phyloP scores from a whole-genome alignment of 1,284 basidiomycete genomes.

The Paramarasmius palmivorus region DNA sequence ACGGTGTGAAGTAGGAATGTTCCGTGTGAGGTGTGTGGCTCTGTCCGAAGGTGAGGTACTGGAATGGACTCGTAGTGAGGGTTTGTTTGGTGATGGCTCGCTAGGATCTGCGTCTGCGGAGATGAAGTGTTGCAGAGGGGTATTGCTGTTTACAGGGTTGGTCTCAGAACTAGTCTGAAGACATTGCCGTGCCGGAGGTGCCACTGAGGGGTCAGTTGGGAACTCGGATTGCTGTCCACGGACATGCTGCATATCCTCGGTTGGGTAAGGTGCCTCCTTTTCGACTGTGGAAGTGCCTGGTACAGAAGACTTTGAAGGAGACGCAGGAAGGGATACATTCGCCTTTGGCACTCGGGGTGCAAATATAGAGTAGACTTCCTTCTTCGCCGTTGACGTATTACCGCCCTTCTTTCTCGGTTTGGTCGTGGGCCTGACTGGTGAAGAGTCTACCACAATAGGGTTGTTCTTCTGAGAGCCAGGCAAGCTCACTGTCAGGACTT shows the following conservation, averaged over 20 bases:
- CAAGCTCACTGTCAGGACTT: neutral
- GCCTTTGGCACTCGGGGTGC: conserved; percentile 17
- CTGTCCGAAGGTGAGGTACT: conserved; percentile 28
- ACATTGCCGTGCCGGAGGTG: too few species aligned
- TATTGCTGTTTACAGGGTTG: neutral
- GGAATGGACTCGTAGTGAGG: neutral
- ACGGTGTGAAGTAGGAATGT: conserved; percentile 20
- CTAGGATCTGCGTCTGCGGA: neutral
- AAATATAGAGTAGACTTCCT: conserved; percentile 33
- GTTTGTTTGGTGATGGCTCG: neutral
- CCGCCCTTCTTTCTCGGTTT: conserved; percentile 12
- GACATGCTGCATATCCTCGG: conserved; percentile 58
- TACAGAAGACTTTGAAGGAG: conserved; percentile 23
- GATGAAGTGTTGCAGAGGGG: conserved; percentile 4
- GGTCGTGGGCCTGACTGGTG: conserved; percentile 33
- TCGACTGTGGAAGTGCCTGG: conserved; percentile 19
- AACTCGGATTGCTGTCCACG: conserved; percentile 49
- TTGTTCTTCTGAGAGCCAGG: conserved; percentile 21
- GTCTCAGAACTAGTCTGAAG: neutral
- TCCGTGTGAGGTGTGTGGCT: conserved; percentile 16
- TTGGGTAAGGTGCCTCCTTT: conserved; percentile 47
- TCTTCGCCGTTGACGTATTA: neutral
- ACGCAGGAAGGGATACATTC: neutral
- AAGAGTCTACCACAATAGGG: conserved; percentile 47
- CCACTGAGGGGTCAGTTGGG: conserved; percentile 10